phyloP scores from a whole-genome alignment of 176 grass and related monocot genomes.

The Oryza punctata region DNA sequence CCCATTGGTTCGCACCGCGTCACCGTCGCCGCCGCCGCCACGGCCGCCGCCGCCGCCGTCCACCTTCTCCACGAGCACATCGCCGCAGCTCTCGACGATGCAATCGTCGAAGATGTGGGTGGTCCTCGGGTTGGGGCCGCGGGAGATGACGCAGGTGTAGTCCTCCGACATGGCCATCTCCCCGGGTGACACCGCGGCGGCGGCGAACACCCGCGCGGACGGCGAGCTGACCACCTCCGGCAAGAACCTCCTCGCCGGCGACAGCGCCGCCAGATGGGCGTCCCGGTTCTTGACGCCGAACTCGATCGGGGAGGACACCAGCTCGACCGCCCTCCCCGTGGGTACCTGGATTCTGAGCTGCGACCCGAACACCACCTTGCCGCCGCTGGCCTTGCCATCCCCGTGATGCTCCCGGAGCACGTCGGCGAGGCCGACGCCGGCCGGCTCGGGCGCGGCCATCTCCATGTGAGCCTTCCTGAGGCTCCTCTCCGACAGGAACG shows the following conservation, averaged over 20 bases:
- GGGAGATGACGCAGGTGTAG: constrained; percentile 96
- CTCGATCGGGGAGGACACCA: constrained; percentile 76
- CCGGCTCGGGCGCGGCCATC: constrained; percentile 14
- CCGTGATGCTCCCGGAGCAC: constrained; percentile 61
- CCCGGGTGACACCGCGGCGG: constrained; percentile 35
- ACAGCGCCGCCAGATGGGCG: constrained; percentile 62
- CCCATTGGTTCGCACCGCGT: constrained; percentile 23
- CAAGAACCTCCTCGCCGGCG: constrained; percentile 62
- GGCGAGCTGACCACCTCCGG: constrained; percentile 52
- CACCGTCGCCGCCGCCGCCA: not conserved
- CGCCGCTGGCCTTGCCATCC: constrained; percentile 30
- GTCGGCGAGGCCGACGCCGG: constrained; percentile 68
- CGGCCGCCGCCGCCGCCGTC: not conserved
- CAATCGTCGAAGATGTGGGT: constrained; percentile 90
- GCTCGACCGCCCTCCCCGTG: constrained; percentile 33
- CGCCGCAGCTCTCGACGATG: constrained; percentile 69
- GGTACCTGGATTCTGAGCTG: constrained; percentile 86
- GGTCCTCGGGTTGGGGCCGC: constrained; percentile 81
- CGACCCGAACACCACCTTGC: constrained; percentile 82
- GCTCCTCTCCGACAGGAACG: constrained; percentile 57
- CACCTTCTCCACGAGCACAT: constrained; percentile 28
- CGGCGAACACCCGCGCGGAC: constrained; percentile 46
- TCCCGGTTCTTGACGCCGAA: constrained; percentile 89
- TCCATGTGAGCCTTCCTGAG: constrained; percentile 43
- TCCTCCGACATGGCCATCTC: constrained; percentile 81